A percentile compares a stretch with the other conserved stretches of the same genome.
These are phyloP conservation scores for Chrysanthemum lavandulifolium DNA, from an alignment of 129 eudicot genomes.

Conservation along the genomic window DNA sequence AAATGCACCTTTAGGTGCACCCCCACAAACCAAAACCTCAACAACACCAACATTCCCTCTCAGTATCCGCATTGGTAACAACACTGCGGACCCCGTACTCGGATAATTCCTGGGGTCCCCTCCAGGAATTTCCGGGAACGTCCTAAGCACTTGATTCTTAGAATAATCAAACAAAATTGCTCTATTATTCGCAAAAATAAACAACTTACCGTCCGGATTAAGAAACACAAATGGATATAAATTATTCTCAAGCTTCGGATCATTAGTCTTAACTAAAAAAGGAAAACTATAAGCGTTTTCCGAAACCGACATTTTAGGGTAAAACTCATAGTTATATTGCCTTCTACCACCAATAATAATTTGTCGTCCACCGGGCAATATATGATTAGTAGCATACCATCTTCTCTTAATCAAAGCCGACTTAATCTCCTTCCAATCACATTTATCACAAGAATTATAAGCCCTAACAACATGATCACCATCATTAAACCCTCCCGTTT, in stretches of 20 bases:
- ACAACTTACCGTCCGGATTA: slow-evolving; percentile 63
- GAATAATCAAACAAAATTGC: slow-evolving; percentile 63
- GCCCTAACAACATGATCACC: slow-evolving; percentile 59
- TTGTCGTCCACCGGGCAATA: slow-evolving; percentile 66
- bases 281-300: slow-evolving; percentile 38
- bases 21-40: slow-evolving; percentile 81
- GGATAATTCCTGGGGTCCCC: slow-evolving; percentile 87
- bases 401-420: slow-evolving; percentile 36
- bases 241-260: slow-evolving; percentile 57
- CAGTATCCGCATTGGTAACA: slow-evolving; percentile 59
- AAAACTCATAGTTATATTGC: slow-evolving; percentile 65
- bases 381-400: slow-evolving; percentile 83
- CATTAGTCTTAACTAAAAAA: slow-evolving; percentile 56
- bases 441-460: slow-evolving; percentile 41
- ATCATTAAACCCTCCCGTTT: slow-evolving; percentile 81
- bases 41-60: slow-evolving; percentile 29
- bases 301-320: slow-evolving; percentile 38
- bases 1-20: slow-evolving; percentile 59
- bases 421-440: slow-evolving; percentile 66
- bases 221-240: slow-evolving; percentile 77
- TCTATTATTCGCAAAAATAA: slow-evolving; percentile 69
- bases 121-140: slow-evolving; percentile 59
- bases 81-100: slow-evolving; percentile 78
- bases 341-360: slow-evolving; percentile 75
- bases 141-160: slow-evolving; percentile 37